Evolutionary conservation across 352 stramenopile genomes (phyloP), one percentile per base, ranked within the genome.

Genomic region (Discostella stelligera): DNA sequence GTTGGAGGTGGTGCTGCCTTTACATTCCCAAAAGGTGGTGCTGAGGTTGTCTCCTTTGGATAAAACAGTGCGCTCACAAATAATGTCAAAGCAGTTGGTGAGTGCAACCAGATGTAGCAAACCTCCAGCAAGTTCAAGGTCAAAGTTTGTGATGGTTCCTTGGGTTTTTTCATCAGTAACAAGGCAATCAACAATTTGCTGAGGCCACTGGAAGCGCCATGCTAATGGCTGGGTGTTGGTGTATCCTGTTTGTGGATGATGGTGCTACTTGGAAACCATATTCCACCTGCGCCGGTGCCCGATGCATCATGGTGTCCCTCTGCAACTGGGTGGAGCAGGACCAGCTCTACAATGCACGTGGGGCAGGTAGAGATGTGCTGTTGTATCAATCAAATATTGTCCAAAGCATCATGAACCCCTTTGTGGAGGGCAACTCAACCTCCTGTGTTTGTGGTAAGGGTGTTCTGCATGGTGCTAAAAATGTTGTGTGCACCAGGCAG

Each of bases 391-490:
- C 68, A 52, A 50, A 77, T 71, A 53, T 70, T 50, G 0, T 61
- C 18, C 16, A 78, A 11, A n/a, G 66, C 50, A 59, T 64, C 21
- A 44, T 85, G 73, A 13, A 83, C 39, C 16, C 20, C n/a, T 54
- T 71, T 58, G 2, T 56, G 64, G 1, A 84, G 54, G 2, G 44
- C 23, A 3, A 87, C 21, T 1, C 80, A 53, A 16, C 16, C 21
- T 9, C 55, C 60, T 0, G 13, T n/a, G 27, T 77, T 25, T 14
- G 48, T 27, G 0, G 23, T 48, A 14, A 85, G 20, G 8, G 83
- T 75, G 53, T 87, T 58, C 65, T 89, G 79, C 6, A 89, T 56
- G 3, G n/a, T 23, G 13, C 54, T 66, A 32, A 87, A 87, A 0
- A 87, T 46, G 5, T 76, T 53, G 4, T 44, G 30, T 3, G 66